A percentile compares a stretch with the other conserved stretches of the same genome.
These are phyloP conservation scores for Pyrenophora tritici-repentis DNA, from an alignment of 2,329 filamentous ascomycete species.

Conservation along the genomic window DNA sequence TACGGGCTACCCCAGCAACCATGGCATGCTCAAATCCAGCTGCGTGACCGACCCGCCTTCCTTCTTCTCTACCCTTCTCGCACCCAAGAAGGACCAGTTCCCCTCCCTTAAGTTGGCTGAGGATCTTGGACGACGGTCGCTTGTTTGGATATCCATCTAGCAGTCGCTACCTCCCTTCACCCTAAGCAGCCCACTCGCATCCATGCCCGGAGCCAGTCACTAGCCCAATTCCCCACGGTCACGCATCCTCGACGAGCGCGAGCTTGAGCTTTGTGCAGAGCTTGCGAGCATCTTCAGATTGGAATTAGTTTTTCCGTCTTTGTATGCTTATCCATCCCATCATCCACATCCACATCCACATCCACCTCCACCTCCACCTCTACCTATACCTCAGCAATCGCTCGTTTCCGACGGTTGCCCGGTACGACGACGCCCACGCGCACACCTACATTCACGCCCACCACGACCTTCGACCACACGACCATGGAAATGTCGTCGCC, in stretches of 20 bases:
- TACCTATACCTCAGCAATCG: too few relatives aligned
- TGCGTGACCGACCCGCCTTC: slow-evolving; percentile 37
- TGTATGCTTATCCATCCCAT: slow-evolving; percentile 42
- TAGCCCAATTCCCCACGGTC: slow-evolving; percentile 14
- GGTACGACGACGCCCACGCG: slow-evolving; percentile 64
- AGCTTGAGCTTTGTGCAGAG: slow-evolving; percentile 13
- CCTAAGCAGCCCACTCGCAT: background rate
- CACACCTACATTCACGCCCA: slow-evolving; percentile 47
- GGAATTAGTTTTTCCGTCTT: slow-evolving; percentile 48
- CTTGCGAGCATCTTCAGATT: slow-evolving; percentile 45
- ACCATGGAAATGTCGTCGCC: slow-evolving; percentile 92
- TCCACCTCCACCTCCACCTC: too few relatives aligned
- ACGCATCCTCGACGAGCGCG: background rate
- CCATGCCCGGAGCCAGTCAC: slow-evolving; percentile 32
- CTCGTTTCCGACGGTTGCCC: slow-evolving; percentile 28
- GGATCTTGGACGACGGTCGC: slow-evolving; percentile 34
- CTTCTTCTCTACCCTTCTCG: slow-evolving; percentile 46
- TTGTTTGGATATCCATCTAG: slow-evolving; percentile 20
- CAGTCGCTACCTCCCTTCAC: slow-evolving; percentile 30
- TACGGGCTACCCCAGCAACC: slow-evolving; percentile 34
- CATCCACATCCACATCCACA: background rate
- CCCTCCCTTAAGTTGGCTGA: slow-evolving; percentile 28
- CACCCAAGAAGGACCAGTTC: slow-evolving; percentile 45
- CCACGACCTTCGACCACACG: slow-evolving; percentile 10
- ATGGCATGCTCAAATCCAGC: slow-evolving; percentile 45